Evolutionary conservation across 2,329 filamentous ascomycete genomes (phyloP), one percentile per base, ranked within the genome.

Genomic region (Pestalotiopsis sp.): DNA sequence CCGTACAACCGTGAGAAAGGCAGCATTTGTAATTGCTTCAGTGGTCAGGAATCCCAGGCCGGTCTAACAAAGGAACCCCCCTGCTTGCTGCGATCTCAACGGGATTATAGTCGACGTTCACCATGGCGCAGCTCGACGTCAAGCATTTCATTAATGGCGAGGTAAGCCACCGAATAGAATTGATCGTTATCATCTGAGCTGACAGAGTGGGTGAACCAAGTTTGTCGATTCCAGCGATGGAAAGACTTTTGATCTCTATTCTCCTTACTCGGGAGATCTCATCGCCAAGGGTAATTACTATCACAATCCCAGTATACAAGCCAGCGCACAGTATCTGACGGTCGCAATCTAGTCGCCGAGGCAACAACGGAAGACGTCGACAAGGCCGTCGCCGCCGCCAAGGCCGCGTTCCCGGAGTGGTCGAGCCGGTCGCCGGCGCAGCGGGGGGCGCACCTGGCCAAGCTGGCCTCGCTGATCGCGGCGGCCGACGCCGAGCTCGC

Each of bases 321-420:
- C 31, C n/a, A 31, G 27, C 27, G 27, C 27, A 31, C 7, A 31
- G 3, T 36, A 3, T 31, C 39, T 65, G 36, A 65, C 63, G 13
- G 11, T 27, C 17, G n/a, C 31, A 39, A 62, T 13, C 6, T 23
- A 69, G 68, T 69, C 41, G 67, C 68, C 23, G 68, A 69, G 49
- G 72, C 74, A 14, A 70, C 71, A 12, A 23, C 66, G 23, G 73
- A 72, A 36, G 74, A 76, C 71, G 72, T 75, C 27, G 69, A 76
- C 64, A 67, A 49, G 20, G 74, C 74, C 17, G 74, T 76, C 25
- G 70, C 52, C 4, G 73, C 74, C 17, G 74, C 74, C 1, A 65
- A 72, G 59, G 69, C 68, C 14, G 74, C 73, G 31, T 70, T 73
- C 14, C 68, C 68, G 13, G 73, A 72, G 12, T 76, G 74, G 74